Conservation (phyloP, 1,284 basidiomycete species). For the Stygiomarasmius scandens region DNA sequence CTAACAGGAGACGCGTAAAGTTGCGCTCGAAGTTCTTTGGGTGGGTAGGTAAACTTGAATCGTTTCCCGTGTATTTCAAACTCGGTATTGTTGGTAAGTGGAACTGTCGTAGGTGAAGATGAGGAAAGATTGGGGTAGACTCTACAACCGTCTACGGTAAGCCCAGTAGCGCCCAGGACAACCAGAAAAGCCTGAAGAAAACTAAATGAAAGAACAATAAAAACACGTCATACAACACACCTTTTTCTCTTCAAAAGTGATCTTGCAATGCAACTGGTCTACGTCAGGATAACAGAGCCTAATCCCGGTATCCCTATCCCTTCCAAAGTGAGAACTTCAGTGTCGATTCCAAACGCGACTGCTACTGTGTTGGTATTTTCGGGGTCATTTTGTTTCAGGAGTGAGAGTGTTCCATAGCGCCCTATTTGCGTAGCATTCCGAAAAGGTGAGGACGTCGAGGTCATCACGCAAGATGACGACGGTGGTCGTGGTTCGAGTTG, state of each 20-base stretch:
- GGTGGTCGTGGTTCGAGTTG: too few species aligned
- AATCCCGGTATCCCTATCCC: conserved; percentile 62
- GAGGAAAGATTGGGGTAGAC: conserved; percentile 54
- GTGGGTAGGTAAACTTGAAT: conserved; percentile 70
- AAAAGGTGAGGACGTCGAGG: too few species aligned
- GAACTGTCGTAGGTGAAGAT: too few species aligned
- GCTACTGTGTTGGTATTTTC: conserved; percentile 49
- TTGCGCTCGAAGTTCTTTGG: conserved; percentile 59
- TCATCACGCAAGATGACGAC: too few species aligned
- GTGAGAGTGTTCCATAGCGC: neutral
- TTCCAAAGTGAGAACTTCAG: conserved; percentile 65
- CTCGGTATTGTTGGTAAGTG: conserved; percentile 65
- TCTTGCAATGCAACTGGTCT: conserved; percentile 62
- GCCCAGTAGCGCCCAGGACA: conserved; percentile 58
- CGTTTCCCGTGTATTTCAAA: conserved; percentile 68
- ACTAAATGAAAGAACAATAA: neutral
- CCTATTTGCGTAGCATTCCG: too few species aligned
- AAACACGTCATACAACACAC: conserved; percentile 36
- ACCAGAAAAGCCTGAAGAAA: conserved; percentile 62
- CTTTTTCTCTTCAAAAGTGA: conserved; percentile 67
- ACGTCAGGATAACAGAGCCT: conserved; percentile 69
- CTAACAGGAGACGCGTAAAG: conserved; percentile 55
- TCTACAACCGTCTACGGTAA: conserved; percentile 60
- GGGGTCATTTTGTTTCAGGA: conserved; percentile 38
- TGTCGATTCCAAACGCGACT: conserved; percentile 72